phyloP scores from a whole-genome alignment of 208 protist species.

The Sergeia podlipaevii region DNA sequence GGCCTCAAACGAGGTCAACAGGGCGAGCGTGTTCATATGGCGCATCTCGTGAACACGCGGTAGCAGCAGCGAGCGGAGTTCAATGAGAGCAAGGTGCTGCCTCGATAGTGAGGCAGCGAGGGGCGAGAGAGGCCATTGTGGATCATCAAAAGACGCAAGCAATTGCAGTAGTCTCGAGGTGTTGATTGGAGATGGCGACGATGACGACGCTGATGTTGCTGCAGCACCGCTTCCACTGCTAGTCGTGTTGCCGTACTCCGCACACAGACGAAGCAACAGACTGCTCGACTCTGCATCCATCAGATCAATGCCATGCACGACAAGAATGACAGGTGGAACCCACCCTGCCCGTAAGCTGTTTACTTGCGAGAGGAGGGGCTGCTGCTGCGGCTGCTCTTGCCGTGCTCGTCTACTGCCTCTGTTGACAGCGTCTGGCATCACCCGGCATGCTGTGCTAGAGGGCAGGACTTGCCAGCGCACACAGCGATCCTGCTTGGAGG shows the following conservation, averaged over 20 bases:
- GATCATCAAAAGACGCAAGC: conserved; percentile 32
- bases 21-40: conserved; percentile 29
- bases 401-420: not conserved
- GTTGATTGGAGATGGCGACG: not conserved
- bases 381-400: not conserved
- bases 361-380: not conserved
- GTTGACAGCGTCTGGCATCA: conserved; percentile 6
- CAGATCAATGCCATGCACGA: conserved; percentile 65
- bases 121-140: conserved; percentile 23
- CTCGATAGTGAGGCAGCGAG: conserved; percentile 3
- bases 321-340: conserved; percentile 32
- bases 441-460: conserved; percentile 7
- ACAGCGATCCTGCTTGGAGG: conserved; percentile 16
- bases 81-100: conserved; percentile 38
- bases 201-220: not conserved
- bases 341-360: conserved; percentile 4
- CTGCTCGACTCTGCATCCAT: conserved; percentile 29
- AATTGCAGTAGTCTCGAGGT: conserved; percentile 9
- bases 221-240: no score
- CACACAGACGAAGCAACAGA: conserved; percentile 40
- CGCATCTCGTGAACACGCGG: conserved; percentile 62
- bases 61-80: conserved; percentile 53
- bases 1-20: conserved; percentile 56
- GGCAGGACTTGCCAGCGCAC: conserved; percentile 36
- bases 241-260: conserved; percentile 27